Evolutionary conservation across 768 basidiomycete genomes (phyloP).

Genomic region (Macrolepiota dolichaula): DNA sequence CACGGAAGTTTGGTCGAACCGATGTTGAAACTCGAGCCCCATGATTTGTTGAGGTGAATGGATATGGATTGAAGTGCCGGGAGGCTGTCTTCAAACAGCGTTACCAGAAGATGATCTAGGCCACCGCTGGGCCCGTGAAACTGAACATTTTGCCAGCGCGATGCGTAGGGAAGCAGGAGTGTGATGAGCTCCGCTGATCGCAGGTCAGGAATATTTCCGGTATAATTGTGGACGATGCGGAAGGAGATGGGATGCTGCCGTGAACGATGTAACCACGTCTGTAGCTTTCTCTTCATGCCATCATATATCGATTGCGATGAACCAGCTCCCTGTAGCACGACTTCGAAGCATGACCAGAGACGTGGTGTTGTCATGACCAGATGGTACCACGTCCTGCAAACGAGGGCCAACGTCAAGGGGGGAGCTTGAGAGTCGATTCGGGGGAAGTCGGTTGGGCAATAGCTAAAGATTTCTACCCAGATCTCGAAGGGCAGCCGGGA

Average conservation of each 20-base stretch:
- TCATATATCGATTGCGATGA: constrained; percentile 19
- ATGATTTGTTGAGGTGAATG: constrained; percentile 25
- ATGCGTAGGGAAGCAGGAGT: constrained; percentile 27
- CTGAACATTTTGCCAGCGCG: constrained; percentile 34
- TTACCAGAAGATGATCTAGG: constrained; percentile 20
- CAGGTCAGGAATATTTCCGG: constrained; percentile 15
- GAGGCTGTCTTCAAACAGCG: constrained; percentile 19
- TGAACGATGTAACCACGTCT: constrained; percentile 35
- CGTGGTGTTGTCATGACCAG: constrained; percentile 35
- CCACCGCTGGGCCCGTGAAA: constrained; percentile 29
- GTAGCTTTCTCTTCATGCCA: neutral
- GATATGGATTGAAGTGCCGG: constrained; percentile 29
- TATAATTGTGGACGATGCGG: constrained; percentile 24
- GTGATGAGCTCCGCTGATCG: constrained; percentile 25
- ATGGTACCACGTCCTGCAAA: constrained; percentile 41
- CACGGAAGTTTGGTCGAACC: constrained; percentile 30
- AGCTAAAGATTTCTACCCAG: constrained; percentile 42
- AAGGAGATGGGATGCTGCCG: constrained; percentile 28
- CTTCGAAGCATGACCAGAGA: constrained; percentile 45
- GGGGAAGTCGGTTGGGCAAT: constrained; percentile 31
- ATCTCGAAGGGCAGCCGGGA: constrained; percentile 41
- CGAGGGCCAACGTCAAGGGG: constrained; percentile 35
- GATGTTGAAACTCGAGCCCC: constrained; percentile 21
- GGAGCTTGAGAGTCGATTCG: constrained; percentile 27
- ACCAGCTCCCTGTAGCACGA: constrained; percentile 23